Percentiles rank a stretch among this genome's conserved stretches.
Conservation (phyloP, 495 filamentous ascomycete genomes). For the Cercophora newfieldiana region DNA sequence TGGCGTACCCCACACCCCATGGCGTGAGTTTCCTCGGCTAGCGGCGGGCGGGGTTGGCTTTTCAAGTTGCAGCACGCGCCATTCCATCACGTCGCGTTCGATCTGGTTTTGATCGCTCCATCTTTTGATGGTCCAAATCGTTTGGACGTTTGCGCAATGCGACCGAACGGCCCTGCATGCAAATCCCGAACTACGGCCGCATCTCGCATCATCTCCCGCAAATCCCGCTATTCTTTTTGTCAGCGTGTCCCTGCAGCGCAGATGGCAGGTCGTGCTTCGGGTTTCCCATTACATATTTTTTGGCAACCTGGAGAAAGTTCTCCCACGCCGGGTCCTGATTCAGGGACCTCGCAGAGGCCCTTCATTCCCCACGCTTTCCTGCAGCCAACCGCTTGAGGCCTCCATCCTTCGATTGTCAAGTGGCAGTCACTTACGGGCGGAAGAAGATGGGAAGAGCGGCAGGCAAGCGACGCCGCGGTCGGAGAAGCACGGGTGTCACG, state of each 20-base stretch:
- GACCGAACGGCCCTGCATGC: background rate
- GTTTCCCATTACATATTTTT: background rate
- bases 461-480: conserved; percentile 14
- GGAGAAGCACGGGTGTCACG: conserved; percentile 5
- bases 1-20: conserved; percentile 2
- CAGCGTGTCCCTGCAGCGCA: background rate
- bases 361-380: conserved; percentile 3
- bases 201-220: background rate
- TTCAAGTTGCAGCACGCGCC: background rate
- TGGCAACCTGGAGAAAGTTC: background rate
- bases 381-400: conserved; percentile 11
- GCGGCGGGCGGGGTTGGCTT: background rate
- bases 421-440: conserved; percentile 6
- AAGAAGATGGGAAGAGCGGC: background rate
- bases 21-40: conserved; percentile 5
- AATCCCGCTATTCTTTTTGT: background rate
- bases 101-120: background rate
- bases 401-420: background rate
- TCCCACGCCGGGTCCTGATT: conserved; percentile 9
- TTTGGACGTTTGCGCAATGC: background rate
- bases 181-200: background rate
- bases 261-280: conserved; percentile 1
- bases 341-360: background rate
- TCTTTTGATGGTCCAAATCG: background rate
- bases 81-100: background rate